Base-by-base conservation (phyloP, 2,329 filamentous ascomycete genomes). In the Mollisia scopiformis region DNA sequence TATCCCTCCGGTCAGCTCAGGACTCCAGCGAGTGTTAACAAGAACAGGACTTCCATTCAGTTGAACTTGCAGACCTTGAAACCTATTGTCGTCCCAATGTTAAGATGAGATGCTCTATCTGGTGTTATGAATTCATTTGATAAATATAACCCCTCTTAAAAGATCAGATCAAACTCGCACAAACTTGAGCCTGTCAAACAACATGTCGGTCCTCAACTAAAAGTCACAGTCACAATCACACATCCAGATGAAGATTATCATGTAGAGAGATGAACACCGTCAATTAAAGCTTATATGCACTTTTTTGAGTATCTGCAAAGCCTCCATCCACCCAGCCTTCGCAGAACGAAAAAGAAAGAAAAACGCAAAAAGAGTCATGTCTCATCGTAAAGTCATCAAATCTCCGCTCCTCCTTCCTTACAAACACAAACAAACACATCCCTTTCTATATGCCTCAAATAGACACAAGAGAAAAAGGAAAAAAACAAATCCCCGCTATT, bases 231-330 rank as follows among this genome's bases (percentile, higher is more conserved):
- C n/a, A n/a, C n/a, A n/a, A n/a, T n/a, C 16, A 28, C 33, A 33
- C 19, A 41, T 27, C 5, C n/a, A 46, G 11, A 50, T 14, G 1
- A 43, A 41, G 47, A 28, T 23, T 6, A 13, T 31, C 41, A 25
- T 50, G n/a, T n/a, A 37, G 43, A 51, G 23, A 43, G 51, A 52
- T 41, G 33, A 49, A 59, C 51, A 47, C 51, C 57, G 37, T 59
- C 57, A 27, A 59, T 59, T 59, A 59, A 59, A 59, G 50, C 51
- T 43, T 59, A 59, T 59, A 35, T 54, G 50, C 51, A 50, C 46
- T 53, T 53, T 55, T 23, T n/a, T n/a, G n/a, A n/a, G n/a, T n/a
- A 8, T 6, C 33, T 19, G 41, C 57, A 57, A 25, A 57, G 55
- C 28, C 14, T 55, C 57, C 35, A 50, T 28, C 46, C 30, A 7